Base-by-base conservation (phyloP, 2,329 filamentous ascomycete species). In the Colletotrichum aenigma region DNA sequence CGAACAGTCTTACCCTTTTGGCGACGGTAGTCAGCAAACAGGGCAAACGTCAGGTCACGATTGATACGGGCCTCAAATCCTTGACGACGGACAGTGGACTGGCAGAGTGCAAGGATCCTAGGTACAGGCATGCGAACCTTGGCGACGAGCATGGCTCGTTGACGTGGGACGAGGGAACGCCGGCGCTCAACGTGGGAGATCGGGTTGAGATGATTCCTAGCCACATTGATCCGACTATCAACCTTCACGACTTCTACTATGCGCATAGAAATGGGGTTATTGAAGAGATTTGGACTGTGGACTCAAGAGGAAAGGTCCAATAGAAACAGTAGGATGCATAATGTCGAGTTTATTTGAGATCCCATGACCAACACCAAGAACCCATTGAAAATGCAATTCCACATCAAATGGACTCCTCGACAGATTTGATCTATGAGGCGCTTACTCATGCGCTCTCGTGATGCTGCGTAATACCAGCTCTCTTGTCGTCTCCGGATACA, bases 161-260 rank as follows among this genome's bases (percentile, higher is more conserved):
- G 60, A 83, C 60, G 12, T 89, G 88, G 88, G 84, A 85, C 5
- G 84, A 86, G n/a, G 84, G 82, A 8, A 81, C 78, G 13, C 83
- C 83, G 3, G 81, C 78, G 4, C 78, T 89, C 60, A 78, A 80
- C 3, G 81, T 89, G 32, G 88, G 88, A 0, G 87, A 89, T 79
- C 80, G 86, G 6, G 84, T 89, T 13, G 87, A 89, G 80, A 89
- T 90, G 87, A 81, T 90, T 15, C 88, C 88, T 0, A 90, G 88
- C 77, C 88, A 90, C 79, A 90, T 90, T 71, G 88, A 90, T 78
- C 88, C 88, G 1, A 90, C 88, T 1, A 85, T 90, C 70, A 90
- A 90, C 74, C 78, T 90, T 71, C 87, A 89, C 76, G 87, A 90
- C 64, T 81, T 86, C 36, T 90, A 89, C 78, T 89, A 88, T 78